Conservation (phyloP, 2,329 filamentous ascomycete species). For the Calonectria honghensis region DNA sequence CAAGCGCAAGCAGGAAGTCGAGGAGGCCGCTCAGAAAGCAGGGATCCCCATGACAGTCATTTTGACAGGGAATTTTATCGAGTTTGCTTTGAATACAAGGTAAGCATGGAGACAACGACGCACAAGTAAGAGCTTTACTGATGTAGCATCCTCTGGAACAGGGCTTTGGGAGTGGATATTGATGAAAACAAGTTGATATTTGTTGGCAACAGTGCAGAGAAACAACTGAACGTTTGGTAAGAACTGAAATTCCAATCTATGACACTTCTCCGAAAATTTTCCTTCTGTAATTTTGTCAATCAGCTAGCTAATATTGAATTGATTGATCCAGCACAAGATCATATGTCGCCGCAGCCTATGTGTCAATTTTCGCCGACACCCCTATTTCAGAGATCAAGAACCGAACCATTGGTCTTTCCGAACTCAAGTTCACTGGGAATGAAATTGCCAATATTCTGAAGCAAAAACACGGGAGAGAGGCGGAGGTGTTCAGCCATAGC, state of each 20-base stretch:
- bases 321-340: slow-evolving; percentile 21
- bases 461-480: not conserved
- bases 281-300: too few relatives aligned
- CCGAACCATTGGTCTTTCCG: slow-evolving; percentile 25
- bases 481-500: not conserved
- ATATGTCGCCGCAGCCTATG: slow-evolving; percentile 33
- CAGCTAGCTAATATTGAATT: not conserved
- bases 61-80: slow-evolving; percentile 25
- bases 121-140: not conserved
- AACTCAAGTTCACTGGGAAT: slow-evolving; percentile 7
- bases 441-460: not conserved
- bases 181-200: slow-evolving; percentile 21
- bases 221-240: slow-evolving; percentile 31
- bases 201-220: slow-evolving; percentile 8
- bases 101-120: not conserved
- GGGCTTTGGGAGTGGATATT: slow-evolving; percentile 29
- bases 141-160: not conserved
- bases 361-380: slow-evolving; percentile 16
- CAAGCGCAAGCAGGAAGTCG: slow-evolving; percentile 18
- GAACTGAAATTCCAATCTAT: not conserved
- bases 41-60: slow-evolving; percentile 26
- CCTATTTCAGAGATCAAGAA: slow-evolving; percentile 22
- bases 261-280: too few relatives aligned
- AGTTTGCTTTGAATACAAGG: slow-evolving; percentile 30
- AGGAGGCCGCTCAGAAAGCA: slow-evolving; percentile 15